Conservation (phyloP, 2,329 filamentous ascomycete genomes). For the Fusarium nelsonii region DNA sequence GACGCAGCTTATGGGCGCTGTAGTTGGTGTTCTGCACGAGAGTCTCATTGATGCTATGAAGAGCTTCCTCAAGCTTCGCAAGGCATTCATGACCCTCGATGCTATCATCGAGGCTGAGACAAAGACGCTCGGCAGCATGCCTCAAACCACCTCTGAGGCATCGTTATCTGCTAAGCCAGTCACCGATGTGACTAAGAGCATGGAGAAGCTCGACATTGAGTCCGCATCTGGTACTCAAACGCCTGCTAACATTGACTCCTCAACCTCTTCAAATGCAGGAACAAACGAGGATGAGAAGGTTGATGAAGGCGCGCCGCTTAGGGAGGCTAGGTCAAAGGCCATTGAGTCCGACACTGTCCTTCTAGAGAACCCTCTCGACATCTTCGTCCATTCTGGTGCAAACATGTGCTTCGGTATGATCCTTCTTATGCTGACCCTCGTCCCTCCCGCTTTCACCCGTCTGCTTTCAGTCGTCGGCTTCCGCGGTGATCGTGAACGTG, state of each 20-base stretch:
- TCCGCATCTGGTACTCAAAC: slow-evolving; percentile 58
- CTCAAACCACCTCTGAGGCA: slow-evolving; percentile 11
- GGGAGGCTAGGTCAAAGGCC: slow-evolving; percentile 48
- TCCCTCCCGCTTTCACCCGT: slow-evolving; percentile 90
- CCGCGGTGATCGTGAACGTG: slow-evolving; percentile 85
- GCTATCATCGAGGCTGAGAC: slow-evolving; percentile 81
- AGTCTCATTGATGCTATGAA: slow-evolving; percentile 91
- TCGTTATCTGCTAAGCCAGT: slow-evolving; percentile 17
- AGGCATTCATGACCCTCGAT: slow-evolving; percentile 87
- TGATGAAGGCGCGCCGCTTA: slow-evolving; percentile 42
- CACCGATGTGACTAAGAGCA: slow-evolving; percentile 49
- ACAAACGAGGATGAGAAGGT: slow-evolving; percentile 35
- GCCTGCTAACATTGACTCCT: slow-evolving; percentile 50
- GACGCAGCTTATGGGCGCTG: slow-evolving; percentile 88
- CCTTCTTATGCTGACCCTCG: slow-evolving; percentile 88
- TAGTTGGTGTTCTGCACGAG: slow-evolving; percentile 91
- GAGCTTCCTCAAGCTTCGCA: slow-evolving; percentile 92
- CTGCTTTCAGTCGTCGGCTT: slow-evolving; percentile 92
- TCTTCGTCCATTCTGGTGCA: slow-evolving; percentile 89
- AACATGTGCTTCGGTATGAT: slow-evolving; percentile 92
- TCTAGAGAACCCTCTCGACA: slow-evolving; percentile 81
- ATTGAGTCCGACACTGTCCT: slow-evolving; percentile 70
- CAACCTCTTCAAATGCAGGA: slow-evolving; percentile 33
- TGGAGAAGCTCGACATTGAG: slow-evolving; percentile 51
- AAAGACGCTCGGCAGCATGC: slow-evolving; percentile 53